A percentile compares a stretch with the other conserved stretches of the same genome.
These are phyloP conservation scores for Arctostaphylos glauca DNA, from an alignment of 148 eudicot genomes.

Conservation along the genomic window DNA sequence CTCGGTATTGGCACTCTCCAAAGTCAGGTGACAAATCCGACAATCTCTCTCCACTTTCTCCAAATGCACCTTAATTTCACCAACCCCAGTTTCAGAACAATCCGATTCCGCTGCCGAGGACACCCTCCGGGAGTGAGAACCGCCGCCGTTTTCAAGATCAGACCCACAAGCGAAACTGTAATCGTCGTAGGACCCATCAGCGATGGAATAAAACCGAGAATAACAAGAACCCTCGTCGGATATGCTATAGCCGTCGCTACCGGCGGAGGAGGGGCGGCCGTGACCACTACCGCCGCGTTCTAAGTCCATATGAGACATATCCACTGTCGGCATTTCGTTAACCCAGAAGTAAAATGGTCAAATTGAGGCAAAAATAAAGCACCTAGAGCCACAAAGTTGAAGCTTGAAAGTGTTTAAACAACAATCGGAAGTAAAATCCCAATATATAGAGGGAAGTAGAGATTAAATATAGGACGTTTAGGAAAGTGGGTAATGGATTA, in stretches of 20 bases:
- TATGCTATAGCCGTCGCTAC: conserved; percentile 22
- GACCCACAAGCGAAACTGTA: conserved; percentile 4
- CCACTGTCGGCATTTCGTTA: conserved; percentile 25
- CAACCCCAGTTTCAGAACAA: conserved; percentile 24
- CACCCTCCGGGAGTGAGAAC: conserved; percentile 17
- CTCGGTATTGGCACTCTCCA: conserved; percentile 32
- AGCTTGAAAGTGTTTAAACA: not conserved
- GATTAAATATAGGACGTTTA: not conserved
- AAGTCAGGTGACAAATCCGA: conserved; percentile 58
- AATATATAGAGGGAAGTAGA: not conserved
- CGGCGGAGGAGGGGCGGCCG: conserved; percentile 18
- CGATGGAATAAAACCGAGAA: conserved; percentile 40
- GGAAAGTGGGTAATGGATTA: conserved; percentile 12
- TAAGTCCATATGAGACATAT: conserved; percentile 33
- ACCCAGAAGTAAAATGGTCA: not conserved
- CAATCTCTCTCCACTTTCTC: conserved; percentile 45
- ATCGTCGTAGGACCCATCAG: conserved; percentile 26
- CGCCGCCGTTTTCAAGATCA: conserved; percentile 11
- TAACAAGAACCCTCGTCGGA: conserved; percentile 36
- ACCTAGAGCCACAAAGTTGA: not conserved
- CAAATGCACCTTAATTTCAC: conserved; percentile 17
- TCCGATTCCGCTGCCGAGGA: conserved; percentile 33
- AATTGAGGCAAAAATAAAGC: not conserved
- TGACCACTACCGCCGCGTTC: conserved; percentile 31
- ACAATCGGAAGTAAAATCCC: not conserved